Evolutionary conservation across 805 yeast species (phyloP), one percentile per base, ranked within the genome.

Genomic region (Danielia reshetovae): DNA sequence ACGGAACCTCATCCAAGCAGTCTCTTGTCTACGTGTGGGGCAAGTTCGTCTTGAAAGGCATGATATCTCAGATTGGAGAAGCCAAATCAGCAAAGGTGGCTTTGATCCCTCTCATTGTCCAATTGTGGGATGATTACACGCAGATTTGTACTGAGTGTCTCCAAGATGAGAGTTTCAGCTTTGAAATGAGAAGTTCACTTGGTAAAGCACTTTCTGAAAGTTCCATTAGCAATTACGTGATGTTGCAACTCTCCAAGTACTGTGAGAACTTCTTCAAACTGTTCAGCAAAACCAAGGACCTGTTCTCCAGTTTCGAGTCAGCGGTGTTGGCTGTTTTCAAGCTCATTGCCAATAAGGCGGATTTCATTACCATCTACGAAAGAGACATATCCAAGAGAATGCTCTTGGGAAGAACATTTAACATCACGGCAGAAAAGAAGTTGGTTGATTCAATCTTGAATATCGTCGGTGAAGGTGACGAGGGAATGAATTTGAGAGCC

Each of bases 371-470:
- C 1, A 36, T 43, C 2, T 68, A 64, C 44, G 58, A 57, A 35
- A 50, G 50, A 24, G 68, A 64, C 24, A 48, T 68, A n/a, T 62
- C 70, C 4, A 54, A 53, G 31, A 45, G 74, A 34, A 48, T 68
- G 30, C 49, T 67, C 26, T 32, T 60, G 17, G 49, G 51, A 18
- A 53, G 45, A 22, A 45, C 45, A 5, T 30, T 53, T 6, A 32
- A 49, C 14, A 32, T 50, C 14, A 35, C 36, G 1, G 32, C 44
- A 9, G 68, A 60, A 18, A 37, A 35, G 11, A 50, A 48, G 15
- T 35, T 61, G 15, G 57, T 56, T 4, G 51, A 49, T 12, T 45
- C 43, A 6, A 39, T 65, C 2, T 38, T 53, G 9, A 40, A 47
- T 8, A 38, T 57, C 1, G 51, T 63, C 7, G 70, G 70, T 2